phyloP scores from a whole-genome alignment of 371 early-diverging fungal genomes.

The Capillidium rhysosporum region DNA sequence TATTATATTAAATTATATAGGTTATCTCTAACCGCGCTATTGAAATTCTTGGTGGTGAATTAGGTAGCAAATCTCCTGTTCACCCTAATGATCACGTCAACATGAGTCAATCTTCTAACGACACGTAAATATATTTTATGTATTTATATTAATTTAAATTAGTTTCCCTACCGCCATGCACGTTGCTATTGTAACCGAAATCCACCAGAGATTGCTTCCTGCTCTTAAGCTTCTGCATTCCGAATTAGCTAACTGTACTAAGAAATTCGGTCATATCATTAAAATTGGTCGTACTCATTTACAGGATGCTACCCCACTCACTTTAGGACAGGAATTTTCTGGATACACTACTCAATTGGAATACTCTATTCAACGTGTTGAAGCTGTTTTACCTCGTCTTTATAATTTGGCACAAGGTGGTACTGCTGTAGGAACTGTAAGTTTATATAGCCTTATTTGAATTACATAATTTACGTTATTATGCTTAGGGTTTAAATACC shows the following conservation, averaged over 20 bases:
- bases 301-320: conserved; percentile 88
- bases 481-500: conserved; percentile 59
- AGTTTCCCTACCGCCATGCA: conserved; percentile 97
- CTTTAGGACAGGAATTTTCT: conserved; percentile 94
- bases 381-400: conserved; percentile 55
- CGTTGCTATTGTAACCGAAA: conserved; percentile 62
- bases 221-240: conserved; percentile 50
- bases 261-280: conserved; percentile 66
- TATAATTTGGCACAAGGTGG: conserved; percentile 87
- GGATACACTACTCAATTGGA: conserved; percentile 77
- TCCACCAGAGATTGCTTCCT: conserved; percentile 57
- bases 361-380: conserved; percentile 65
- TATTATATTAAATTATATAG: conserved; percentile 9
- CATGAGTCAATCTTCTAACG: conserved; percentile 90
- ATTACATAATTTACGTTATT: background rate
- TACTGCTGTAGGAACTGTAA: conserved; percentile 88
- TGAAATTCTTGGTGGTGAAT: conserved; percentile 73
- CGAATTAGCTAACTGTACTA: conserved; percentile 46
- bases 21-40: conserved; percentile 93
- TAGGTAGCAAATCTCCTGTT: conserved; percentile 77
- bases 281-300: conserved; percentile 93
- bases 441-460: conserved; percentile 3
- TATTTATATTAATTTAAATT: background rate
- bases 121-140: conserved; percentile 31
- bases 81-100: conserved; percentile 97